Evolutionary conservation across 805 yeast species (phyloP).

Genomic region (Candida methanosorbosa): DNA sequence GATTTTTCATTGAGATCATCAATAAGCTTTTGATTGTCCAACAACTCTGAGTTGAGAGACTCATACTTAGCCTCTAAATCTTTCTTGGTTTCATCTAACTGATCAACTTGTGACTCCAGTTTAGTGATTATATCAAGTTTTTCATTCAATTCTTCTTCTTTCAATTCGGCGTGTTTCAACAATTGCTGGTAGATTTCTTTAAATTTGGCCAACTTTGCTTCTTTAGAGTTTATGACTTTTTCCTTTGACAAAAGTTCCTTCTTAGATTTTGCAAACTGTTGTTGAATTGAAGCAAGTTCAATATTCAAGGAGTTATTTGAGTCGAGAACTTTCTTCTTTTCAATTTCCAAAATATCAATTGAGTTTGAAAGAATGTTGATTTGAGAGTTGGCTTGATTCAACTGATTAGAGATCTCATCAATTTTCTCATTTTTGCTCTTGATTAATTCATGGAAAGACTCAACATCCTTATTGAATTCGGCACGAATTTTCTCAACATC

Average conservation of each 20-base stretch:
- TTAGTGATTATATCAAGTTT: conserved; percentile 5
- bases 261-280: conserved; percentile 5
- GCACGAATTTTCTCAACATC: conserved; percentile 16
- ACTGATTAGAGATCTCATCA: conserved; percentile 7
- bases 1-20: too few relatives aligned
- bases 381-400: background rate
- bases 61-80: background rate
- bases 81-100: background rate
- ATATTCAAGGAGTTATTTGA: conserved; percentile 8
- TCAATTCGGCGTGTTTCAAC: conserved; percentile 11
- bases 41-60: background rate
- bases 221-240: conserved; percentile 6
- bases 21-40: too few relatives aligned
- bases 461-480: conserved; percentile 3
- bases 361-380: too few relatives aligned
- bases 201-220: conserved; percentile 10
- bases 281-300: conserved; percentile 12
- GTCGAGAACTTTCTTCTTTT: conserved; percentile 8
- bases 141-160: conserved; percentile 8
- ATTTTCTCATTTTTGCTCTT: conserved; percentile 5
- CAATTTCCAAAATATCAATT: too few relatives aligned
- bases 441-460: background rate
- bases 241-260: conserved; percentile 6
- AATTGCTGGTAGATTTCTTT: conserved; percentile 10
- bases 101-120: conserved; percentile 6